These are phyloP conservation scores for Sophora flavescens DNA, from an alignment of 306 rosid genomes.

Conservation along the genomic window DNA sequence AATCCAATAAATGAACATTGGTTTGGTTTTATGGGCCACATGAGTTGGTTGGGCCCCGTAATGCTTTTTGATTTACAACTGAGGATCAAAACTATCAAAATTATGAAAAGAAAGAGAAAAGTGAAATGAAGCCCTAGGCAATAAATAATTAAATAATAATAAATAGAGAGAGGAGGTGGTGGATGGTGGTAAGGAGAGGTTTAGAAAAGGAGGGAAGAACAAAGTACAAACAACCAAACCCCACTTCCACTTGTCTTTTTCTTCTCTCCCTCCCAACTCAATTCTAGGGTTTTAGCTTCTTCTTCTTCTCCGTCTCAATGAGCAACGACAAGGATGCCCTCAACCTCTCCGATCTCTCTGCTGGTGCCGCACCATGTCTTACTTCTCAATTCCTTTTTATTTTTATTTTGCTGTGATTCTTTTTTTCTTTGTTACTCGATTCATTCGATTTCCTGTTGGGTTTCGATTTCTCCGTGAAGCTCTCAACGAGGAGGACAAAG, in stretches of 20 bases:
- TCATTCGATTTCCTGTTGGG: neutral
- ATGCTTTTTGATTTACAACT: too few relatives aligned
- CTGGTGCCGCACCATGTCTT: conserved; percentile 46
- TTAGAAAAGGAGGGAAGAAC: neutral
- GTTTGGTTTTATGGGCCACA: too few relatives aligned
- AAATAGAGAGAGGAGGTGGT: too few relatives aligned
- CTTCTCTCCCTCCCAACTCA: neutral
- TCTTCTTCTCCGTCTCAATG: conserved; percentile 34
- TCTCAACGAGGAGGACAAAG: conserved; percentile 63
- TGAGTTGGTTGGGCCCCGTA: too few relatives aligned
- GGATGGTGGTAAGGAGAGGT: too few relatives aligned
- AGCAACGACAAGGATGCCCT: conserved; percentile 62
- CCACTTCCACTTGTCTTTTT: neutral
- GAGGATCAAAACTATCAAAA: too few relatives aligned
- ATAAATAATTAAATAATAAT: too few relatives aligned
- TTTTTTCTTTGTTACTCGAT: neutral
- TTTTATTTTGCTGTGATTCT: too few relatives aligned
- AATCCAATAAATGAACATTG: too few relatives aligned
- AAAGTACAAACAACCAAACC: neutral
- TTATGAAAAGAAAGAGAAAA: too few relatives aligned
- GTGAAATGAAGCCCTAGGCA: too few relatives aligned
- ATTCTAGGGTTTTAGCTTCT: neutral
- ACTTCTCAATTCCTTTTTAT: neutral
- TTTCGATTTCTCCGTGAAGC: conserved; percentile 42
- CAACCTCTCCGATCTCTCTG: conserved; percentile 63